Conservation (phyloP, 441 rosid species). For the Pelargonium fulgidum region DNA sequence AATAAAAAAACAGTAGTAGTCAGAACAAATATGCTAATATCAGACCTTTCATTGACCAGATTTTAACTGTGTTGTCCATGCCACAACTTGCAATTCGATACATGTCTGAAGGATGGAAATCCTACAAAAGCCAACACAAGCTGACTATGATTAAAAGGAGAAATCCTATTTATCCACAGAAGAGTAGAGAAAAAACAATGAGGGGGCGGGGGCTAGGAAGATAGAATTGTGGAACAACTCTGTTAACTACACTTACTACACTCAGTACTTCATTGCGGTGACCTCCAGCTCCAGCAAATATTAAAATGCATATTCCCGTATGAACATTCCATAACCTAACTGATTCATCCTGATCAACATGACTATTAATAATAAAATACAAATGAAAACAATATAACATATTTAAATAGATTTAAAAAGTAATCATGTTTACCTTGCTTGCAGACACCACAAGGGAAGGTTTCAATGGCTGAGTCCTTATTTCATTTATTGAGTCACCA, state of each 20-base stretch:
- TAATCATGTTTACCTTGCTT: conserved; percentile 57
- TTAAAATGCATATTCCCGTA: conserved; percentile 88
- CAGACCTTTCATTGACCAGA: conserved; percentile 98
- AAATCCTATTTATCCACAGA: neutral
- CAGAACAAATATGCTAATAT: neutral
- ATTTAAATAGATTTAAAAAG: conserved; percentile 2
- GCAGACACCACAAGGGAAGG: conserved; percentile 89
- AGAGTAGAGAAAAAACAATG: neutral
- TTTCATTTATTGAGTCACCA: conserved; percentile 89
- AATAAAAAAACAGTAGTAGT: neutral
- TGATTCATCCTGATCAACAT: conserved; percentile 68
- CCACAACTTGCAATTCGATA: conserved; percentile 88
- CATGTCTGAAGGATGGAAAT: conserved; percentile 84
- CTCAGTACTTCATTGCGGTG: conserved; percentile 95
- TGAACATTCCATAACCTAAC: conserved; percentile 93
- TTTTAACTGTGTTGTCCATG: conserved; percentile 89
- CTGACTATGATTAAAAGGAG: neutral
- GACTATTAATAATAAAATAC: neutral
- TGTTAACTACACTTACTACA: conserved; percentile 52
- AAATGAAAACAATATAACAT: too few species aligned
- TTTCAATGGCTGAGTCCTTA: conserved; percentile 85
- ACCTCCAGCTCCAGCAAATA: conserved; percentile 97
- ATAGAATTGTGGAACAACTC: neutral
- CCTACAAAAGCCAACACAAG: conserved; percentile 40
- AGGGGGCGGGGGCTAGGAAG: neutral